Percentiles rank a stretch among this genome's conserved stretches.
Evolutionary conservation across 495 filamentous ascomycete genomes (phyloP).

Genomic region (Xylaria cubensis): DNA sequence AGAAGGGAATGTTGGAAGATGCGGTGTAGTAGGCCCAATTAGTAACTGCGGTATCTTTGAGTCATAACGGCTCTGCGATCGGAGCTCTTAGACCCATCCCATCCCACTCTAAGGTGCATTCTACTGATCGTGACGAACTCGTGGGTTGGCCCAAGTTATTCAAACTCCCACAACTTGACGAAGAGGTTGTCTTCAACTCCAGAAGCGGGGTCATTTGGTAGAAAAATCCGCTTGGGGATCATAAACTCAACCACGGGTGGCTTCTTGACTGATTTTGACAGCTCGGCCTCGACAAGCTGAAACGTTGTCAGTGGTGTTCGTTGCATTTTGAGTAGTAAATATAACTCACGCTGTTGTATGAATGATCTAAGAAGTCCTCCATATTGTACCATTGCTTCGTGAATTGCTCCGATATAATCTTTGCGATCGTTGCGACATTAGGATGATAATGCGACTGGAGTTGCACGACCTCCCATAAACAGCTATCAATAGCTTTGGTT

Average conservation of each 20-base stretch:
- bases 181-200: slow-evolving; percentile 55
- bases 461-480: slow-evolving; percentile 91
- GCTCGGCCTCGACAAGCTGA: slow-evolving; percentile 80
- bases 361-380: slow-evolving; percentile 97
- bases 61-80: slow-evolving; percentile 22
- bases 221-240: slow-evolving; percentile 90
- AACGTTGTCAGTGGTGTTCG: slow-evolving; percentile 35
- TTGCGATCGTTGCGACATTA: slow-evolving; percentile 91
- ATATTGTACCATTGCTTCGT: slow-evolving; percentile 91
- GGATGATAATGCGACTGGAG: slow-evolving; percentile 95
- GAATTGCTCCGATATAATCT: slow-evolving; percentile 96
- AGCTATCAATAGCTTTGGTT: slow-evolving; percentile 88
- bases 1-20: slow-evolving; percentile 1
- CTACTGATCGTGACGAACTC: not conserved
- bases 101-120: not conserved
- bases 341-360: slow-evolving; percentile 78
- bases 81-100: slow-evolving; percentile 15
- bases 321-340: not conserved
- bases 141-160: slow-evolving; percentile 25
- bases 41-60: slow-evolving; percentile 12
- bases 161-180: slow-evolving; percentile 64
- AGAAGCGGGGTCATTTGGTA: slow-evolving; percentile 54
- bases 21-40: slow-evolving; percentile 22
- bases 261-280: slow-evolving; percentile 82
- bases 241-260: slow-evolving; percentile 88